A percentile compares a stretch with the other conserved stretches of the same genome.
These are phyloP conservation scores for Backusella mclennaniae DNA, from an alignment of 192 early-diverging fungal species.

Conservation along the genomic window DNA sequence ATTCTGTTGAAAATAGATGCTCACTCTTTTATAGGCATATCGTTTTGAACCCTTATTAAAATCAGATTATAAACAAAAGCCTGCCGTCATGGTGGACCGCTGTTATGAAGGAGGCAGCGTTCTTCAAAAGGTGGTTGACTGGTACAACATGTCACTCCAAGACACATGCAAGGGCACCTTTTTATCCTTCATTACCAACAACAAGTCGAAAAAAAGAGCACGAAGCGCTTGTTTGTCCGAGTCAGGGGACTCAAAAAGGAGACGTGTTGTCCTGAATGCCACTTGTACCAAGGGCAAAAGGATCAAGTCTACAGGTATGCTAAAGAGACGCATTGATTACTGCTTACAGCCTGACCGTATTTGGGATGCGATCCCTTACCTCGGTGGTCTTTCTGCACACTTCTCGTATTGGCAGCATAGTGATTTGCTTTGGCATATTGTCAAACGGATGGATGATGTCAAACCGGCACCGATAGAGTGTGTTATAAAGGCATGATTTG, in stretches of 20 bases:
- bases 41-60: conserved; percentile 45
- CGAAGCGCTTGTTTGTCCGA: background rate
- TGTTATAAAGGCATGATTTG: background rate
- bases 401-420: conserved; percentile 50
- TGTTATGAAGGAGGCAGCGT: background rate
- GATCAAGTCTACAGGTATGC: background rate
- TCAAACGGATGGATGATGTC: conserved; percentile 12
- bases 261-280: background rate
- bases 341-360: background rate
- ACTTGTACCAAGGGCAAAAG: background rate
- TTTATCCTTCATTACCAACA: background rate
- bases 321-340: background rate
- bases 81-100: background rate
- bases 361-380: conserved; percentile 29
- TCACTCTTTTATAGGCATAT: conserved; percentile 46
- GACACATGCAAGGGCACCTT: background rate
- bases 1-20: background rate
- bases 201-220: background rate
- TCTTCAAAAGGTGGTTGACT: background rate
- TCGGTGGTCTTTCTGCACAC: conserved; percentile 42
- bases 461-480: background rate
- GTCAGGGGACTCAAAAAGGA: background rate
- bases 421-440: conserved; percentile 37
- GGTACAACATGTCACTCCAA: background rate
- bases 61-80: background rate